Base-by-base conservation (phyloP, 2,329 filamentous ascomycete genomes). In the Epichloe amarillans region DNA sequence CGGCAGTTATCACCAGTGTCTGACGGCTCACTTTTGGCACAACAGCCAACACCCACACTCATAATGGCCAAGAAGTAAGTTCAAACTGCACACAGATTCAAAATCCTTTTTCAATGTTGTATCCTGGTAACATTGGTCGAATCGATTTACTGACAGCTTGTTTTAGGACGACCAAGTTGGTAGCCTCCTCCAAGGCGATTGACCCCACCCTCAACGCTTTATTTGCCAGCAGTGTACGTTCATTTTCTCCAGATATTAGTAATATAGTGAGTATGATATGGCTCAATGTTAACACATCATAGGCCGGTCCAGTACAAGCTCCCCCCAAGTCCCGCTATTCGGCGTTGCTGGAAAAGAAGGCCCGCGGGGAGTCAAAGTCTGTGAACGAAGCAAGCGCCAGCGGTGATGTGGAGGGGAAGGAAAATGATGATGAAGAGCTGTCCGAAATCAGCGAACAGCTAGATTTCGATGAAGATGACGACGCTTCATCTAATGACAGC, bases 181-280 rank as follows among this genome's bases (percentile, higher is more conserved):
- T 65, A 48, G 72, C 70, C 54, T 67, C 73, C 37, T 67, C 70
- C 51, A 77, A 77, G 64, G 72, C 74, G 53, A 72, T 88, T 53
- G 84, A 89, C 71, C 83, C 84, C 64, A 70, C 74, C 51, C 72
- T 89, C 57, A 75, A 82, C 60, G 81, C 83, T 54, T 74, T 89
- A 39, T 89, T 89, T 68, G 76, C 82, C 52, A 72, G 75, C 52
- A 88, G 85, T 72, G 84, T 88, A 76, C 70, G 82, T 76, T 35
- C 23, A 33, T 33, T 11, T 6, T 11, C 36, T 36, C 14, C n/a
- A 17, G 11, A 37, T 17, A 30, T 4, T 17, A 19, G 4, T 26
- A 5, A 17, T 44, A 14, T 21, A 44, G n/a, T n/a, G n/a, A 30
- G 14, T n/a, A 38, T 49, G 14, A 11, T 26, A 35, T 15, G 6